Conservation (phyloP, 2,329 filamentous ascomycete species). For the Aspergillus fischeri region DNA sequence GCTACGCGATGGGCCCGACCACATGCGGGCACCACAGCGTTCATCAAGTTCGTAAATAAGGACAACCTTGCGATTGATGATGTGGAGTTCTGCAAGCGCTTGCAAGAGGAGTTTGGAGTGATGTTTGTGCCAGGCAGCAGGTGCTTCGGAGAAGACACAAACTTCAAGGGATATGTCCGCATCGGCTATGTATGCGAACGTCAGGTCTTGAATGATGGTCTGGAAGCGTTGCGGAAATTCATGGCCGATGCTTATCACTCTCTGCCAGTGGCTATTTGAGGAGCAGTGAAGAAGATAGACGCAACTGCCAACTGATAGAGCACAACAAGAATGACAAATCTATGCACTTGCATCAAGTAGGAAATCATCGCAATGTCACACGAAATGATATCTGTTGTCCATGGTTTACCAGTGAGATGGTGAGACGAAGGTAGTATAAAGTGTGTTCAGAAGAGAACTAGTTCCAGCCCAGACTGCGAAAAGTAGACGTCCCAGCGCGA, state of each 20-base stretch:
- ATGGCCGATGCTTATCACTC: conserved; percentile 52
- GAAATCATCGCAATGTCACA: background rate
- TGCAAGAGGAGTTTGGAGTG: conserved; percentile 64
- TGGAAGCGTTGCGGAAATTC: conserved; percentile 52
- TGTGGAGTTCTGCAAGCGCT: conserved; percentile 60
- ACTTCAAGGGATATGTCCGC: conserved; percentile 69
- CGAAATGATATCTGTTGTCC: background rate
- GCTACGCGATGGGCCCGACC: conserved; percentile 65
- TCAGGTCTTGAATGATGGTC: conserved; percentile 58
- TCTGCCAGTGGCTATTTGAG: conserved; percentile 25
- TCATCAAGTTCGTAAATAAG: conserved; percentile 60
- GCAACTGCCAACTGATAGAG: too few relatives aligned
- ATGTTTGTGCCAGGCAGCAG: conserved; percentile 67
- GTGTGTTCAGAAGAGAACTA: conserved; percentile 20
- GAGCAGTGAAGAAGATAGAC: background rate
- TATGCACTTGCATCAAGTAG: background rate
- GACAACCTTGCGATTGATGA: conserved; percentile 63
- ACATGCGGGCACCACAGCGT: conserved; percentile 70
- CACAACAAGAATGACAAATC: too few relatives aligned
- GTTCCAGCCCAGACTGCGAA: conserved; percentile 15
- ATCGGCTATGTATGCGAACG: conserved; percentile 71
- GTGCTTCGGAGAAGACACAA: conserved; percentile 62
- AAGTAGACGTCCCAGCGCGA: conserved; percentile 22
- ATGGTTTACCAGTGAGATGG: background rate
- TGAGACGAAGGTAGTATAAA: background rate